Base-by-base conservation (phyloP, 225 moss, liverwort and hornwort genomes). In the Bryum argenteum region DNA sequence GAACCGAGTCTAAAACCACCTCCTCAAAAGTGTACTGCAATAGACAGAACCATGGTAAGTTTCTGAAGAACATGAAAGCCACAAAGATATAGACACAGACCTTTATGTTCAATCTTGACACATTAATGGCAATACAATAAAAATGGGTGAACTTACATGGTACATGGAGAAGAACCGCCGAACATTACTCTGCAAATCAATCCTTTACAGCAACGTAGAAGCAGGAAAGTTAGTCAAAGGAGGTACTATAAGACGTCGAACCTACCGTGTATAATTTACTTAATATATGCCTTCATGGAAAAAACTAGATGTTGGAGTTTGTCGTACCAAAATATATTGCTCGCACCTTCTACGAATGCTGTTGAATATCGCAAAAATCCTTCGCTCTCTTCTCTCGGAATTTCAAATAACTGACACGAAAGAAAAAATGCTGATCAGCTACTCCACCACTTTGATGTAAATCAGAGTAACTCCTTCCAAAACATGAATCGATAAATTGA, bases 341-440 rank as follows among this genome's bases (percentile, higher is more conserved):
- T 92, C 51, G 96, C 93, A 55, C 96, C 96, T 71, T 97, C 96
- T 19, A 92, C 89, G 75, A 93, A 92, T 53, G 96, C 96, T 69
- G 93, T 93, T 39, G 89, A 85, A 68, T 87, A 97, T 19, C 96
- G 85, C 66, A 94, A 71, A 83, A 87, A 83, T 16, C 90, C 90
- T 65, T 91, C 93, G 10, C 89, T 84, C 44, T 93, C 91, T 58
- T 90, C 93, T 75, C 78, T 82, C 41, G 90, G 78, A 65, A 90
- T 85, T 77, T 94, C 93, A 84, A 97, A 97, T 72, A 97, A 74
- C 92, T 92, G 82, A 78, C 71, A 79, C 40, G 4, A 43, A n/a
- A 9, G 20, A 15, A 48, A 17, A 48, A 48, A 17, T 48, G 48
- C 48, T 48, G 48, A 6, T 48, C 48, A 15, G 15, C 48, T 48